Conservation (phyloP, 169 alveolate genomes). For the Sarcocystis neurona region DNA sequence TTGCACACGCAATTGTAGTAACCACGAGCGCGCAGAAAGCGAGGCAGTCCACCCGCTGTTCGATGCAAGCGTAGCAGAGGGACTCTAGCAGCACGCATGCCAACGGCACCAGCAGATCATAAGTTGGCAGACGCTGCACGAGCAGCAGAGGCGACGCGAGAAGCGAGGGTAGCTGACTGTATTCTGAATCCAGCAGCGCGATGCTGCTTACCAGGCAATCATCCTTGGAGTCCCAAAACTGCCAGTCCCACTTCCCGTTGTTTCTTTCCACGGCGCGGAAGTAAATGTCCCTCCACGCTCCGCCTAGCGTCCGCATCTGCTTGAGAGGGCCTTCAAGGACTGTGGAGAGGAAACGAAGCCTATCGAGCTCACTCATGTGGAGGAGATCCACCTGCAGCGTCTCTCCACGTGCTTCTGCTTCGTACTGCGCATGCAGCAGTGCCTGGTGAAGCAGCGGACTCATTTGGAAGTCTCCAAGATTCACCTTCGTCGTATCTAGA, state of each 20-base stretch:
- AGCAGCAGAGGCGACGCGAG: no score
- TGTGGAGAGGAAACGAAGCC: conserved; percentile 49
- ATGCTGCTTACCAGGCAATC: conserved; percentile 57
- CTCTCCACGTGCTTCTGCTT: conserved; percentile 62
- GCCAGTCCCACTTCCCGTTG: conserved; percentile 67
- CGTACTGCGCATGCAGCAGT: conserved; percentile 60
- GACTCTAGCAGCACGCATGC: not conserved
- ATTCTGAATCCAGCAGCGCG: no score
- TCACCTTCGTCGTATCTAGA: conserved; percentile 56
- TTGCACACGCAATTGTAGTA: no score
- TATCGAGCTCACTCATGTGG: conserved; percentile 52
- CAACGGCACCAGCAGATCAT: not conserved
- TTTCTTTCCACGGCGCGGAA: conserved; percentile 53
- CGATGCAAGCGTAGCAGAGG: no score
- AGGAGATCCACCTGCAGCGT: conserved; percentile 38
- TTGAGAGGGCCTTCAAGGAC: conserved; percentile 64
- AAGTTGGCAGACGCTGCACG: no score
- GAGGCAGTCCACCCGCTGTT: no score
- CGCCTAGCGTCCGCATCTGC: conserved; percentile 46
- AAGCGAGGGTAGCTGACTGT: no score
- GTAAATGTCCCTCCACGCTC: conserved; percentile 48
- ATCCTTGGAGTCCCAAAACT: conserved; percentile 62
- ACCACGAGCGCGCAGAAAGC: no score
- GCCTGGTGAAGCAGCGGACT: conserved; percentile 66
- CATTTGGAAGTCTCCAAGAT: conserved; percentile 59